Conservation (phyloP, 2,329 filamentous ascomycete genomes). For the Cadophora gregata region DNA sequence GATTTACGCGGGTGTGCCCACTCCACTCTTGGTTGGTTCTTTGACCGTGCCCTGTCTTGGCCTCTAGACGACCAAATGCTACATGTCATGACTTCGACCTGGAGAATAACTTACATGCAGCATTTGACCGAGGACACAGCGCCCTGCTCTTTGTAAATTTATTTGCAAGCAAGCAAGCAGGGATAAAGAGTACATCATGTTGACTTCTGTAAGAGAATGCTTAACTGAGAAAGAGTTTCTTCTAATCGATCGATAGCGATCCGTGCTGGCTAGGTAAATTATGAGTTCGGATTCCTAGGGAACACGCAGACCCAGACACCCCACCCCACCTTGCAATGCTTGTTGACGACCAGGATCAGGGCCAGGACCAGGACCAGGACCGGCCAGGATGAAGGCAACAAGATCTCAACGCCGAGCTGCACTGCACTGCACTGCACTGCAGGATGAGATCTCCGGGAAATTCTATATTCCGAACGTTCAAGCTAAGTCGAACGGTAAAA, state of each 20-base stretch:
- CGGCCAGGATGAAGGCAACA: not conserved
- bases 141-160: not conserved
- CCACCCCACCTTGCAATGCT: not conserved
- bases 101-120: not conserved
- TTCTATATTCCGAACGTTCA: not conserved
- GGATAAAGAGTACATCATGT: not conserved
- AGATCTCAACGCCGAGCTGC: not conserved
- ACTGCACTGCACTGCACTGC: too few species aligned
- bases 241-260: not conserved
- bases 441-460: not conserved
- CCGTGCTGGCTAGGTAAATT: not conserved
- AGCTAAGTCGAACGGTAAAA: not conserved
- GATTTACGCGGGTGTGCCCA: not conserved
- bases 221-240: conserved; percentile 8
- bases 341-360: not conserved
- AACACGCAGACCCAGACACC: too few species aligned
- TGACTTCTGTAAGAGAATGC: not conserved
- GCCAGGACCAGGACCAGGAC: not conserved
- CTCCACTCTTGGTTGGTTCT: not conserved
- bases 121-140: not conserved
- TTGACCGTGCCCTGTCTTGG: not conserved
- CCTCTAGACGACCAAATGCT: not conserved
- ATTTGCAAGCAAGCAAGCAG: not conserved
- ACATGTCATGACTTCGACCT: not conserved
- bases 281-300: too few species aligned